A percentile compares a stretch with the other conserved stretches of the same genome.
Conservation (phyloP, 2,329 filamentous ascomycete species). For the Botrytis paeoniae region DNA sequence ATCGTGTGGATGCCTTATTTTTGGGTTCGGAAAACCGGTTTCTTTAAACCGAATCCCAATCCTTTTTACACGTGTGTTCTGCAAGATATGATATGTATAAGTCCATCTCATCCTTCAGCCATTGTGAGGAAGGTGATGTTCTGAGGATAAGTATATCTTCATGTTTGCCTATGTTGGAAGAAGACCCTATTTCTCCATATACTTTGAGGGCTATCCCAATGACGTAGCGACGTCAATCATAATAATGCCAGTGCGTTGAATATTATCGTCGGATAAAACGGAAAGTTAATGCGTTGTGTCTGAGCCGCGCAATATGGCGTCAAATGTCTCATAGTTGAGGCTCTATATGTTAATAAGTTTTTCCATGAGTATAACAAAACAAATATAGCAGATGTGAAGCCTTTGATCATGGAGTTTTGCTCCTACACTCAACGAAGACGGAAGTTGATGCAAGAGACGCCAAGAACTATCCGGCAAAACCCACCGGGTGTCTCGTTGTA, state of each 20-base stretch:
- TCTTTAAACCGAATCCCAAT: neutral
- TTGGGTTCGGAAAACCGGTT: neutral
- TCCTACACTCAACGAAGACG: neutral
- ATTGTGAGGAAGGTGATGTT: neutral
- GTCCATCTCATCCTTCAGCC: neutral
- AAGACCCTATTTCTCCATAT: neutral
- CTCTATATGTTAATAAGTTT: neutral
- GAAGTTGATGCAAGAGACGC: neutral
- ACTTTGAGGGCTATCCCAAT: neutral
- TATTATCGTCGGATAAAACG: slow-evolving; percentile 2
- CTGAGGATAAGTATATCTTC: slow-evolving; percentile 3
- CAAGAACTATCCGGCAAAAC: neutral
- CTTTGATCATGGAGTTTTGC: neutral
- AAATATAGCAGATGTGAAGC: neutral
- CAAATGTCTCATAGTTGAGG: neutral
- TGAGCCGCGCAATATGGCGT: neutral
- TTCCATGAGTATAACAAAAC: neutral
- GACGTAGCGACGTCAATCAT: neutral
- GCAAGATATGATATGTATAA: neutral
- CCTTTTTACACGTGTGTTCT: neutral
- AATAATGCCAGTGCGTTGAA: neutral
- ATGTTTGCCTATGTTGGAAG: neutral
- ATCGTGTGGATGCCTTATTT: neutral
- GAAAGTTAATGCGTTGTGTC: neutral
- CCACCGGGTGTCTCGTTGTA: no score